phyloP scores from a whole-genome alignment of 2,329 filamentous ascomycete species.

The Dichotomopilus funicola region DNA sequence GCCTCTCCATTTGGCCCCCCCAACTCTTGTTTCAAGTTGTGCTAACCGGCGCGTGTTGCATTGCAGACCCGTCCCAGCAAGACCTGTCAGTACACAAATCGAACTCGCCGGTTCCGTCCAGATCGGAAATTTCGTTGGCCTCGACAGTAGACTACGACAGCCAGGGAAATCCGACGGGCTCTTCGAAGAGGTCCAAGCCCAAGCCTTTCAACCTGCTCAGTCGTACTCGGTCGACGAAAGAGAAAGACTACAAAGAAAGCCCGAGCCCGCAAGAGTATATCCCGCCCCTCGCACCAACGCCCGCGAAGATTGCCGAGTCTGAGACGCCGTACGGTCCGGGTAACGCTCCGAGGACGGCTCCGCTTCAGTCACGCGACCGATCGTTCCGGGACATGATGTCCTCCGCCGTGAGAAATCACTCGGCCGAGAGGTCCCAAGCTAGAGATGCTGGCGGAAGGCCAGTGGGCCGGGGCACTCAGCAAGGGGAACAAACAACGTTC shows the following conservation, averaged over 20 bases:
- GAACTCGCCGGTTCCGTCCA: slow-evolving; percentile 34
- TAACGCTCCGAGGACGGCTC: slow-evolving; percentile 54
- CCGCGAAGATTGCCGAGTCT: slow-evolving; percentile 30
- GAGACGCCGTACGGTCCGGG: slow-evolving; percentile 34
- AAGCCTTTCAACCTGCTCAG: slow-evolving; percentile 50
- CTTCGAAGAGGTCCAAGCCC: slow-evolving; percentile 43
- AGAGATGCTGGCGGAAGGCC: slow-evolving; percentile 42
- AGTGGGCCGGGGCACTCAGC: slow-evolving; percentile 40
- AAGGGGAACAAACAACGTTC: slow-evolving; percentile 44
- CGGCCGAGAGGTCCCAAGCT: slow-evolving; percentile 56
- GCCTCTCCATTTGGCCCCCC: not conserved
- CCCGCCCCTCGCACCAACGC: slow-evolving; percentile 19
- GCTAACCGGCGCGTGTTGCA: slow-evolving; percentile 17
- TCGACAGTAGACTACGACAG: slow-evolving; percentile 44
- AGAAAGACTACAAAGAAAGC: slow-evolving; percentile 42
- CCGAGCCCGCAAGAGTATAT: slow-evolving; percentile 22
- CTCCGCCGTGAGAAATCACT: slow-evolving; percentile 61
- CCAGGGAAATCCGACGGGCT: slow-evolving; percentile 14
- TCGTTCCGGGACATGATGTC: slow-evolving; percentile 62
- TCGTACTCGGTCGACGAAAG: slow-evolving; percentile 46
- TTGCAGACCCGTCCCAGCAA: slow-evolving; percentile 27
- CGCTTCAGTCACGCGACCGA: slow-evolving; percentile 56
- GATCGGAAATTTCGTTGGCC: slow-evolving; percentile 47
- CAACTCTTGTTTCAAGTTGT: slow-evolving; percentile 14
- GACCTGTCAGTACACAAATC: slow-evolving; percentile 18